A percentile compares a stretch with the other conserved stretches of the same genome.
phyloP scores from a whole-genome alignment of 352 stramenopile genomes.

The Phytopythium cucurbitacearum region DNA sequence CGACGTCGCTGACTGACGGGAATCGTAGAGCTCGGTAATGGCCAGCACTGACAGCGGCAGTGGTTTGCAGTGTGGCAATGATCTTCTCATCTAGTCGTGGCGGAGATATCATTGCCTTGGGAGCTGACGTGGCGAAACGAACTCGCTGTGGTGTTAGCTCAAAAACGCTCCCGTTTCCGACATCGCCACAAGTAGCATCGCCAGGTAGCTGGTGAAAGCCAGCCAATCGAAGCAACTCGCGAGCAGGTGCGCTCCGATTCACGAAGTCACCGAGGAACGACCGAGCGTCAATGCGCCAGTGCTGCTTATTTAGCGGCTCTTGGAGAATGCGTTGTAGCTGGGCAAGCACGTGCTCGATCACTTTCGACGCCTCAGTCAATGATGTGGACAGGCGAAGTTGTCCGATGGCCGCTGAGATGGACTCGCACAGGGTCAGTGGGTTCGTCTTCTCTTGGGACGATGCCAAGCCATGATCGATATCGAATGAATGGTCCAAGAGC shows the following conservation, averaged over 20 bases:
- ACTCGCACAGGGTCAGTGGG: slow-evolving; percentile 34
- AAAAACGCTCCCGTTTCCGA: slow-evolving; percentile 7
- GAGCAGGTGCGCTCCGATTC: slow-evolving; percentile 16
- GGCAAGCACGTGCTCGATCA: slow-evolving; percentile 25
- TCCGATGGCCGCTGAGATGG: slow-evolving; percentile 32
- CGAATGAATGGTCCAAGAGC: slow-evolving; percentile 46
- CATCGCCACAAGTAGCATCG: neutral
- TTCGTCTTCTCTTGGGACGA: neutral
- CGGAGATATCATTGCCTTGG: slow-evolving; percentile 4
- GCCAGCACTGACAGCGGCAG: slow-evolving; percentile 31
- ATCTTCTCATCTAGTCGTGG: slow-evolving; percentile 20
- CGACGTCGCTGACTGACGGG: slow-evolving; percentile 43
- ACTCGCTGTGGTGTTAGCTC: slow-evolving; percentile 32
- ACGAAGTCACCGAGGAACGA: slow-evolving; percentile 18
- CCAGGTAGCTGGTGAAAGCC: slow-evolving; percentile 23
- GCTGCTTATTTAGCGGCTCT: slow-evolving; percentile 28
- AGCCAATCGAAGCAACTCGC: slow-evolving; percentile 28
- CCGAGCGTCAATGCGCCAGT: slow-evolving; percentile 27
- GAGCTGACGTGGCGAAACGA: slow-evolving; percentile 31
- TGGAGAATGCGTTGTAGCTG: slow-evolving; percentile 29
- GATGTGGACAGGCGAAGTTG: slow-evolving; percentile 27
- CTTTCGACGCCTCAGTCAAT: slow-evolving; percentile 9
- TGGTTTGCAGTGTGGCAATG: slow-evolving; percentile 29
- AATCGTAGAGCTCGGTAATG: slow-evolving; percentile 42
- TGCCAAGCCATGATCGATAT: slow-evolving; percentile 11